Evolutionary conservation across 2,329 filamentous ascomycete species (phyloP).

Genomic region (Aspergillus calidoustus): DNA sequence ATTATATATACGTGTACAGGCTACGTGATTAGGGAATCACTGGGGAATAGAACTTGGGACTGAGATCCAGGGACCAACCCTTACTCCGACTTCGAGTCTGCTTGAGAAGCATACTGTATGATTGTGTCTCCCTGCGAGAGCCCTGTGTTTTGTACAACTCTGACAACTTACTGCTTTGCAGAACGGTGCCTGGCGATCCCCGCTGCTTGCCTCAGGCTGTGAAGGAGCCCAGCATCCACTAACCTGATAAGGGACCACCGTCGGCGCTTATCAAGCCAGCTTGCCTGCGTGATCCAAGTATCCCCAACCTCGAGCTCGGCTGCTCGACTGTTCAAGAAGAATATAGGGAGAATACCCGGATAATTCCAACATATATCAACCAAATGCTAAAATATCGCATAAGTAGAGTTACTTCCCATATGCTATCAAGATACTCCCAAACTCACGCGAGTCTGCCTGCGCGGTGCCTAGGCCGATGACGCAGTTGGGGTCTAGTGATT

Average conservation of each 20-base stretch:
- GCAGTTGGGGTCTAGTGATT: conserved; percentile 27
- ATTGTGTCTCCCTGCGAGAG: neutral
- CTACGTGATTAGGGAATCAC: no score
- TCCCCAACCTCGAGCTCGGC: neutral
- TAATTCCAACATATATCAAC: neutral
- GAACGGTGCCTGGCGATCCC: neutral
- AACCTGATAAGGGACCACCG: conserved; percentile 1
- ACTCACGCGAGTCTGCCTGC: neutral
- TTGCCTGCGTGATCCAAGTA: neutral
- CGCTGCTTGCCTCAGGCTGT: neutral
- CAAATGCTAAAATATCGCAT: neutral
- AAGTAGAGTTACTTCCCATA: neutral
- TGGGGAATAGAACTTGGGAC: no score
- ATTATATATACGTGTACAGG: no score
- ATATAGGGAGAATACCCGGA: neutral
- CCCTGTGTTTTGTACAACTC: neutral
- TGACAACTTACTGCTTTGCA: neutral
- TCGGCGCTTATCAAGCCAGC: conserved; percentile 15
- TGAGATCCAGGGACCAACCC: no score
- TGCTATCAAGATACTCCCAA: neutral
- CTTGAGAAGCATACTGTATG: neutral
- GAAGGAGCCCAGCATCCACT: neutral
- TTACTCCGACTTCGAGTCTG: neutral
- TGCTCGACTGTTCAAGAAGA: neutral
- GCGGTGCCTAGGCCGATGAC: conserved; percentile 25